Evolutionary conservation across 495 filamentous ascomycete genomes (phyloP).

Genomic region (Hamigera avellanea): DNA sequence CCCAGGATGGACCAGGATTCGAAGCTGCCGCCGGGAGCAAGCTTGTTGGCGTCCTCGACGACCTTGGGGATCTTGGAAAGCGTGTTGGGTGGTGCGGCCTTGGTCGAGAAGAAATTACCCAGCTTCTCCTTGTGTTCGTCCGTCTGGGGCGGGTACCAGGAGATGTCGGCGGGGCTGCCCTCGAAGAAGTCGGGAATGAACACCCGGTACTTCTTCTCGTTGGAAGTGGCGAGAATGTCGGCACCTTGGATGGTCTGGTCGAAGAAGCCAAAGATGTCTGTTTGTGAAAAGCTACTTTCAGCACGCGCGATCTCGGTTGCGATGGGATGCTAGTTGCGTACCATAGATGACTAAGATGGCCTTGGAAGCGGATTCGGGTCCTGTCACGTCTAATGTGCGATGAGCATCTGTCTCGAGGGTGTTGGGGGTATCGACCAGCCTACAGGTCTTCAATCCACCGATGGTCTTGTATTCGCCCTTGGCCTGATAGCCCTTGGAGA

Average conservation of each 20-base stretch:
- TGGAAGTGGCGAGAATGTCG: conserved; percentile 25
- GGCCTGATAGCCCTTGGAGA: conserved; percentile 42
- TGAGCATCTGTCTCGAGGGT: not conserved
- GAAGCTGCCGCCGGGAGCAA: conserved; percentile 33
- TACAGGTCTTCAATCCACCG: conserved; percentile 53
- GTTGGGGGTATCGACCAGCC: conserved; percentile 4
- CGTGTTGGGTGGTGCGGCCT: conserved; percentile 51
- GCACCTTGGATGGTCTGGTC: conserved; percentile 29
- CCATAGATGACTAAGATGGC: conserved; percentile 44
- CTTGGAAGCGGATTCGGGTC: conserved; percentile 36
- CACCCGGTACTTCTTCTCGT: conserved; percentile 30
- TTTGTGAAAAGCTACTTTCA: not conserved
- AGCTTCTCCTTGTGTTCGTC: conserved; percentile 69
- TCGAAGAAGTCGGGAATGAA: conserved; percentile 31
- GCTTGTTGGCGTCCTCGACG: conserved; percentile 42
- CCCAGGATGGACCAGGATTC: conserved; percentile 85
- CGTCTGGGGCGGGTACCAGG: conserved; percentile 57
- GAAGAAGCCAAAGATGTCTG: conserved; percentile 27
- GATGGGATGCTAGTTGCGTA: conserved; percentile 7
- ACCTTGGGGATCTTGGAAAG: conserved; percentile 52
- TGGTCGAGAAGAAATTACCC: conserved; percentile 62
- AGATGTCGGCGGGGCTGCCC: conserved; percentile 13
- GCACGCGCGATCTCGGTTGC: not conserved
- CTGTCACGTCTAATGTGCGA: conserved; percentile 33
- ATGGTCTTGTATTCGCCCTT: conserved; percentile 52